A percentile compares a stretch with the other conserved stretches of the same genome.
Evolutionary conservation across 805 yeast species (phyloP).

Genomic region (Ogataea kodamae): DNA sequence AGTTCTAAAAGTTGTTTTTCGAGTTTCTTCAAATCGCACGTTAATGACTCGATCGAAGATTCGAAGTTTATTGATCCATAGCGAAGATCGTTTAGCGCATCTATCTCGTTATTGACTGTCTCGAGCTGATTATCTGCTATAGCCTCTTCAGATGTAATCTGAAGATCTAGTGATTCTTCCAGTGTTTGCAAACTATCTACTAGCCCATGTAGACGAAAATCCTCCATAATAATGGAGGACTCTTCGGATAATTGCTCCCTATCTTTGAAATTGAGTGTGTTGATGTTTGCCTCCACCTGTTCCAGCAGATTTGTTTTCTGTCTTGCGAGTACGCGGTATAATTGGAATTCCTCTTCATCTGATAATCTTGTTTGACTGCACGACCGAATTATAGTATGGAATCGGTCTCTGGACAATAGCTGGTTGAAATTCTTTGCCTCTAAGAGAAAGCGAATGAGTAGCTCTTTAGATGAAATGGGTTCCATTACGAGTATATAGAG

Average conservation of each 20-base stretch:
- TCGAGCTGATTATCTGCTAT: conserved; percentile 15
- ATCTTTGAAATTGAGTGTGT: conserved; percentile 10
- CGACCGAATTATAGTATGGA: conserved; percentile 17
- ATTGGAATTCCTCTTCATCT: conserved; percentile 6
- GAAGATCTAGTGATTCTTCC: conserved; percentile 28
- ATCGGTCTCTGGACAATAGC: conserved; percentile 19
- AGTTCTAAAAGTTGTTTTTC: conserved; percentile 14
- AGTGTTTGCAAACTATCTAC: conserved; percentile 27
- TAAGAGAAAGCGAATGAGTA: conserved; percentile 22
- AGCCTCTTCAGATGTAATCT: conserved; percentile 21
- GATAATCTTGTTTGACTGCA: conserved; percentile 8
- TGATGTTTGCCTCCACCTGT: conserved; percentile 15
- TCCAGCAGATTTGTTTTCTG: conserved; percentile 15
- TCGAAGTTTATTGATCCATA: conserved; percentile 24
- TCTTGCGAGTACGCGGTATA: conserved; percentile 17
- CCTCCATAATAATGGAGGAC: conserved; percentile 11
- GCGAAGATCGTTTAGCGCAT: conserved; percentile 30
- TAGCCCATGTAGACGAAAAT: conserved; percentile 18
- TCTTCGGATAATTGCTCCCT: conserved; percentile 9
- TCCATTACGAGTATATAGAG: conserved; percentile 6
- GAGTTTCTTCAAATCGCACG: conserved; percentile 18
- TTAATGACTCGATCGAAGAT: conserved; percentile 18
- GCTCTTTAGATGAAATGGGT: conserved; percentile 20
- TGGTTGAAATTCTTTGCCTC: conserved; percentile 23
- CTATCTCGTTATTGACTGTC: conserved; percentile 27